These are phyloP conservation scores for Hypoxylon intermedium DNA, from an alignment of 495 filamentous ascomycete genomes.

Conservation along the genomic window DNA sequence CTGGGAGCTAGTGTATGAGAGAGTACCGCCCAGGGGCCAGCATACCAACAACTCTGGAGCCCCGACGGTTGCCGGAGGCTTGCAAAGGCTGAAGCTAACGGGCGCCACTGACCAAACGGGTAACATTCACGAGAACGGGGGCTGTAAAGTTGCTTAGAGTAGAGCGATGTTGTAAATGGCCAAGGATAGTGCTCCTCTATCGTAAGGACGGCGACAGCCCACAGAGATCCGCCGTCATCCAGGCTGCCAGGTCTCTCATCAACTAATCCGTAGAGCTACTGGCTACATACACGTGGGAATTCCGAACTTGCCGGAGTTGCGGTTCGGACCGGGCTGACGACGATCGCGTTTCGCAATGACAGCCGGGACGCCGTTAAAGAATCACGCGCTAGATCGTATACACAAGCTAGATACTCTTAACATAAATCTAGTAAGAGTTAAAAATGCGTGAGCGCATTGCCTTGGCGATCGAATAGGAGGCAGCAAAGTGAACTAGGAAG, in stretches of 20 bases:
- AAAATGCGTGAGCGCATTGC: too few relatives aligned
- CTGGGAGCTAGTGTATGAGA: too few relatives aligned
- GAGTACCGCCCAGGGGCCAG: too few relatives aligned
- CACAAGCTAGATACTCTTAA: background rate
- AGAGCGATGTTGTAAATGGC: too few relatives aligned
- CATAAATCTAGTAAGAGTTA: too few relatives aligned
- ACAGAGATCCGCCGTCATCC: background rate
- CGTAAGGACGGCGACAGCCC: background rate
- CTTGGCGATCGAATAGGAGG: too few relatives aligned
- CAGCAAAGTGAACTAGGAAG: background rate
- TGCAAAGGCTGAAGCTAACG: constrained; percentile 23
- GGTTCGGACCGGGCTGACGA: constrained; percentile 32
- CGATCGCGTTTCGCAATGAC: constrained; percentile 14
- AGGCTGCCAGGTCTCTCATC: too few relatives aligned
- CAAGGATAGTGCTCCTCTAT: constrained; percentile 29
- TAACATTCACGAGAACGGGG: too few relatives aligned
- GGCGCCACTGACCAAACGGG: constrained; percentile 16
- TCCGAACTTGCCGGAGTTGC: constrained; percentile 27
- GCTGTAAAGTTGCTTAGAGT: too few relatives aligned
- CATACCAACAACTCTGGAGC: too few relatives aligned
- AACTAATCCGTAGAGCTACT: too few relatives aligned
- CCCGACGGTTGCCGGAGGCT: constrained; percentile 15
- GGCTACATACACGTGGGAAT: constrained; percentile 12
- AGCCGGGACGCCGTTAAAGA: background rate
- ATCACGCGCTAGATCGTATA: background rate